Evolutionary conservation across 768 basidiomycete genomes (phyloP).

Genomic region (Trametes sanguinea): DNA sequence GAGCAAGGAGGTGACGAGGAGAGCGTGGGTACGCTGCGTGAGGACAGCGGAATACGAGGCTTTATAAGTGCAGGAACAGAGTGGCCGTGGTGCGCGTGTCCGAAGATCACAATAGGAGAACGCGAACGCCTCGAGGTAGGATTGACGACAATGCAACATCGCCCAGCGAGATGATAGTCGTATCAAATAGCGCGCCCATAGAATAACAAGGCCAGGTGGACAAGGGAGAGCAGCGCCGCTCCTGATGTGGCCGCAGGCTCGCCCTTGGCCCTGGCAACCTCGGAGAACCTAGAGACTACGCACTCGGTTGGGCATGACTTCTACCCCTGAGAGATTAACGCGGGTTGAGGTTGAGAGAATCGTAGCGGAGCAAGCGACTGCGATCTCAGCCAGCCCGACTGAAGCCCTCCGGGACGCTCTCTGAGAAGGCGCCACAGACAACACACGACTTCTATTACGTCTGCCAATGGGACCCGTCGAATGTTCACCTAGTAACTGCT

Average conservation of each 20-base stretch:
- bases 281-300: neutral
- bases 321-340: constrained; percentile 3
- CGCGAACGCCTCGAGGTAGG: constrained; percentile 15
- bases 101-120: constrained; percentile 13
- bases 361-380: no score
- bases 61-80: neutral
- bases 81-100: constrained; percentile 4
- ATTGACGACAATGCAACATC: constrained; percentile 14
- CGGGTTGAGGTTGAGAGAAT: neutral
- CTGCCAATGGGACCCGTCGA: no score
- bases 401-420: no score
- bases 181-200: neutral
- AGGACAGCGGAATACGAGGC: neutral
- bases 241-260: neutral
- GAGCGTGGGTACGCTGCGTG: constrained; percentile 8
- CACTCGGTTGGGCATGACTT: neutral
- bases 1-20: constrained; percentile 6
- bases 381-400: no score
- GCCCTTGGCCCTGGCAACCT: constrained; percentile 10
- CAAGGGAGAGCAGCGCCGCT: constrained; percentile 7
- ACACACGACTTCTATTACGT: no score
- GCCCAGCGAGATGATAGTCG: neutral
- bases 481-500: no score
- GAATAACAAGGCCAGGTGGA: constrained; percentile 1
- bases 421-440: no score